Conservation (phyloP, 1,139 yeast species). For the Groenewaldozyma auringiensis region DNA sequence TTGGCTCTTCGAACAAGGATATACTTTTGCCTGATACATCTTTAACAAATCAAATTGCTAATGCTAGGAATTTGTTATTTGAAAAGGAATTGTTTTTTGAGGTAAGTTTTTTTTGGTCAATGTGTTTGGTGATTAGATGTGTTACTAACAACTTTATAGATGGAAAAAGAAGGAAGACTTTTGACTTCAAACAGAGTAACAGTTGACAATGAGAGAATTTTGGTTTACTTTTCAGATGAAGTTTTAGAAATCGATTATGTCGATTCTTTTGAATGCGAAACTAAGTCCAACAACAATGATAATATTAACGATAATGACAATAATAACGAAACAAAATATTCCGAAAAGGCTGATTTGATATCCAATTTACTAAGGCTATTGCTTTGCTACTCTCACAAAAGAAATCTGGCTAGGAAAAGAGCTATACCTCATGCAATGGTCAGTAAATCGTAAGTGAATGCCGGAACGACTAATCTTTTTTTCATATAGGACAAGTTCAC, state of each 20-base stretch:
- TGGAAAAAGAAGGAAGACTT: slow-evolving; percentile 66
- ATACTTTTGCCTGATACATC: slow-evolving; percentile 15
- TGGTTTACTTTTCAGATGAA: slow-evolving; percentile 58
- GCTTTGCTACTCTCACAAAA: slow-evolving; percentile 52
- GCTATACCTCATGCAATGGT: slow-evolving; percentile 23
- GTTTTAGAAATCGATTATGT: slow-evolving; percentile 63
- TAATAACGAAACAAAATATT: slow-evolving; percentile 5
- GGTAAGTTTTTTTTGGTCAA: slow-evolving; percentile 39
- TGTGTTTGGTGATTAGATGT: not conserved
- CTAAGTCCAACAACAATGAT: slow-evolving; percentile 16
- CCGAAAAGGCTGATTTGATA: slow-evolving; percentile 42
- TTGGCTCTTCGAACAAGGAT: slow-evolving; percentile 17
- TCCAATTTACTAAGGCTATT: slow-evolving; percentile 48
- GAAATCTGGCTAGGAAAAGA: slow-evolving; percentile 42
- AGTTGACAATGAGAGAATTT: slow-evolving; percentile 56
- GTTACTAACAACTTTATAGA: slow-evolving; percentile 15
- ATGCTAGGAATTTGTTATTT: slow-evolving; percentile 61
- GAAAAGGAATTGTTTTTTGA: slow-evolving; percentile 62
- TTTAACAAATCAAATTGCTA: slow-evolving; percentile 26
- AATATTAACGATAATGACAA: no score
- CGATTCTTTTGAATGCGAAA: slow-evolving; percentile 19
- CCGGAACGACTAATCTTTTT: no score
- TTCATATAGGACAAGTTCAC: not conserved
- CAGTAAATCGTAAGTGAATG: slow-evolving; percentile 4
- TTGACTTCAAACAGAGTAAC: slow-evolving; percentile 67